Conservation (phyloP, 73 alveolate species). For the Effrenium voratum region DNA sequence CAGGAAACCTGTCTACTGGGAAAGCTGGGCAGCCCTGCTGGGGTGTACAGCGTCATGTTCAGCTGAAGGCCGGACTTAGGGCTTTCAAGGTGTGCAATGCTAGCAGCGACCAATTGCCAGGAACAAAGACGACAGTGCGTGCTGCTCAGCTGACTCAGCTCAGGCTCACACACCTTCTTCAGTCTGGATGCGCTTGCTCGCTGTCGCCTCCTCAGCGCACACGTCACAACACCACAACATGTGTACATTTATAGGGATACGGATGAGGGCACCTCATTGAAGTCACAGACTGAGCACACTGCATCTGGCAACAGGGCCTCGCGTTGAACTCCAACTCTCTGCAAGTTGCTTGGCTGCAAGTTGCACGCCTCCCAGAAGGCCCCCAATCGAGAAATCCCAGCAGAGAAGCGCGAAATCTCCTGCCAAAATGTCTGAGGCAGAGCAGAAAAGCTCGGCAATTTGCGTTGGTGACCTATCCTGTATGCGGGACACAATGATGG, state of each 20-base stretch:
- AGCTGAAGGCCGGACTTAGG: slow-evolving; percentile 66
- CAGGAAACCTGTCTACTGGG: neutral
- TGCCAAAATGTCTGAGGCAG: neutral
- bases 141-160: neutral
- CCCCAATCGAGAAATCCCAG: slow-evolving; percentile 74
- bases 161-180: slow-evolving; percentile 10
- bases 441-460: neutral
- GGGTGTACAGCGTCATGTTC: slow-evolving; percentile 66
- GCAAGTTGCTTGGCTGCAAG: too few species aligned
- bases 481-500: slow-evolving; percentile 74
- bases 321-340: too few species aligned
- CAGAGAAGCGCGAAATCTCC: slow-evolving; percentile 86
- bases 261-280: too few species aligned
- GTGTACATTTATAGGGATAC: too few species aligned
- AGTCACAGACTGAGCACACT: too few species aligned
- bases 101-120: neutral
- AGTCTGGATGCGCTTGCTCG: slow-evolving; percentile 22
- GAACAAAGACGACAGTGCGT: neutral
- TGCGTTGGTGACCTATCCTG: slow-evolving; percentile 16
- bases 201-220: too few species aligned
- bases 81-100: neutral
- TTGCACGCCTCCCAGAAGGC: slow-evolving; percentile 57
- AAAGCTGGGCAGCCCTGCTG: too few species aligned
- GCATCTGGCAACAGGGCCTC: too few species aligned
- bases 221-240: too few species aligned